These are phyloP conservation scores for Teratosphaeria nubilosa DNA, from an alignment of 2,329 filamentous ascomycete species.

Conservation along the genomic window DNA sequence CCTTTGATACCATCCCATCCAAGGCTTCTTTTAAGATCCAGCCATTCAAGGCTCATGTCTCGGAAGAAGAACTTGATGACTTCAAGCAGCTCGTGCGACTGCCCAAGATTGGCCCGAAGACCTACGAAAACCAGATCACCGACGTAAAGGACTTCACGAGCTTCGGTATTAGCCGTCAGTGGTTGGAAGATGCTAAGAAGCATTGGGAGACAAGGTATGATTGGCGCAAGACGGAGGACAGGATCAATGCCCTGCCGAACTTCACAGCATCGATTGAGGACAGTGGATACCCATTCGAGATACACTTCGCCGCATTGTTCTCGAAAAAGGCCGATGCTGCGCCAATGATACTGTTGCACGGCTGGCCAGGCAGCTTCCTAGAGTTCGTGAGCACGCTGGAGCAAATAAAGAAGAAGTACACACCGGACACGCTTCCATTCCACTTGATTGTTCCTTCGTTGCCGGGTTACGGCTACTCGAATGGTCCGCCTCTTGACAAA, in stretches of 20 bases:
- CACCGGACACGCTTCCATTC: constrained; percentile 42
- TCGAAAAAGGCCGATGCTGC: constrained; percentile 40
- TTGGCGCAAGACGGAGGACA: constrained; percentile 36
- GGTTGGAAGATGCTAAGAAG: constrained; percentile 31
- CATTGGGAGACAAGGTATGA: constrained; percentile 38
- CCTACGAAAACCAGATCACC: constrained; percentile 38
- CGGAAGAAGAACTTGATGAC: constrained; percentile 34
- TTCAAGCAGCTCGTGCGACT: constrained; percentile 38
- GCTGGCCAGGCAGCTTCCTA: constrained; percentile 44
- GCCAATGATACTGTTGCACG: constrained; percentile 44
- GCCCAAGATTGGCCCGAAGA: constrained; percentile 38
- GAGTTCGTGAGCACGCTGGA: constrained; percentile 47
- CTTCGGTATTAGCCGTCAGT: constrained; percentile 38
- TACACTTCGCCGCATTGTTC: constrained; percentile 49
- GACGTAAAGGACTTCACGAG: constrained; percentile 23
- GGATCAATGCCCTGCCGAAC: constrained; percentile 43
- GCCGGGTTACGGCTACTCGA: constrained; percentile 45
- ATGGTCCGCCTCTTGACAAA: constrained; percentile 35
- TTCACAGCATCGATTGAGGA: constrained; percentile 37
- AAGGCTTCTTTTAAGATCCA: constrained; percentile 27
- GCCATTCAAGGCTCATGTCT: constrained; percentile 33
- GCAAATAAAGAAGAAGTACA: constrained; percentile 39
- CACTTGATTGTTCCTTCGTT: constrained; percentile 48
- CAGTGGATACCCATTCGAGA: constrained; percentile 25
- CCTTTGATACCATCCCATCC: constrained; percentile 24